Percentiles rank a stretch among this genome's conserved stretches.
Evolutionary conservation across 2,329 filamentous ascomycete genomes (phyloP).

Genomic region (Cordyceps fumosorosea): DNA sequence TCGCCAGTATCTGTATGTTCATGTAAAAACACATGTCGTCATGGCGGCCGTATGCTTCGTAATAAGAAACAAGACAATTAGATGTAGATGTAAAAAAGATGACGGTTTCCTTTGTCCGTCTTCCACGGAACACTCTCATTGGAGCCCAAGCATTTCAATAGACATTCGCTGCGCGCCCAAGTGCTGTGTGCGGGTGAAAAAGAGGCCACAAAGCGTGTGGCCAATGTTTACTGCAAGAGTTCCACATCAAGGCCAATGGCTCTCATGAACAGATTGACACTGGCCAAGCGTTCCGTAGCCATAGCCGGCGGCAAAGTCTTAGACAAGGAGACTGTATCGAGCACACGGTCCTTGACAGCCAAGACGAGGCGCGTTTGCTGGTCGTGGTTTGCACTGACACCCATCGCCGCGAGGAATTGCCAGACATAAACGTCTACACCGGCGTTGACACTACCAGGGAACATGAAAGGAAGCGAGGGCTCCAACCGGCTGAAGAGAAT

Average conservation of each 20-base stretch:
- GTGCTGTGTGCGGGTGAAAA: not conserved
- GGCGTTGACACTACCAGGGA: constrained; percentile 84
- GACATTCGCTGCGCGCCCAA: constrained; percentile 3
- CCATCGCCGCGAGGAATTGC: constrained; percentile 94
- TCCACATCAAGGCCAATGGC: constrained; percentile 98
- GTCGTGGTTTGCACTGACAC: constrained; percentile 85
- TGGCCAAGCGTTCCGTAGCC: constrained; percentile 73
- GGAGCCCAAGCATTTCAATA: not conserved
- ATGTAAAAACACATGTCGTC: constrained; percentile 3
- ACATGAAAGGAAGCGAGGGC: constrained; percentile 74
- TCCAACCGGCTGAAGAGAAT: constrained; percentile 82
- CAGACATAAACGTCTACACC: constrained; percentile 95
- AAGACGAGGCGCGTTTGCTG: constrained; percentile 93
- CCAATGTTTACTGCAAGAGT: constrained; percentile 37
- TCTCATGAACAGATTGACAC: constrained; percentile 97
- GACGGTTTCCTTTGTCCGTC: not conserved
- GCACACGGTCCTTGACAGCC: constrained; percentile 94
- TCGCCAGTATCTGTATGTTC: constrained; percentile 2
- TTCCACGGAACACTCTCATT: not conserved
- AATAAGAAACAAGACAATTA: not conserved
- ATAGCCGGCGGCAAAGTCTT: constrained; percentile 87
- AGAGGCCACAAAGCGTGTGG: not conserved
- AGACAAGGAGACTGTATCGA: constrained; percentile 84
- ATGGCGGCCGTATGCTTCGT: constrained; percentile 9
- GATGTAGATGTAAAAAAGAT: not conserved